These are phyloP conservation scores for Puccinia triticina DNA, from an alignment of 1,284 basidiomycete genomes.

Conservation along the genomic window DNA sequence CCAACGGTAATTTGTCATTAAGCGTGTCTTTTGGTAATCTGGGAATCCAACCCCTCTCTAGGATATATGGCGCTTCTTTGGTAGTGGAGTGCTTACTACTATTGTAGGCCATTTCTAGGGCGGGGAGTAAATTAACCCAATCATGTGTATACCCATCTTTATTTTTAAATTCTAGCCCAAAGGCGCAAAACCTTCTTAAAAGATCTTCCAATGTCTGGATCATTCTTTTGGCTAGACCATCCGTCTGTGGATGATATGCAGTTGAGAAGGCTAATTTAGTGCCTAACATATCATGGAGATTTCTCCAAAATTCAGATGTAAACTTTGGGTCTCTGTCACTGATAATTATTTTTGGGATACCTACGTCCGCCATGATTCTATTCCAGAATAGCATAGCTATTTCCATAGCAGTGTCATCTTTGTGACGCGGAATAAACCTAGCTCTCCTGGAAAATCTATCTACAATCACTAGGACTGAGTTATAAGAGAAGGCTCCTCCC, in stretches of 20 bases:
- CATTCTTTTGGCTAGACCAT: slow-evolving; percentile 53
- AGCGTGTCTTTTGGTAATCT: background rate
- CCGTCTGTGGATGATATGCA: slow-evolving; percentile 63
- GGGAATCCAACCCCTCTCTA: slow-evolving; percentile 5
- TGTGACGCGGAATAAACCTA: slow-evolving; percentile 4
- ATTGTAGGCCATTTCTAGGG: slow-evolving; percentile 24
- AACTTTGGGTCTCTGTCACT: slow-evolving; percentile 63
- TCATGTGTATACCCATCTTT: slow-evolving; percentile 33
- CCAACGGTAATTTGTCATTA: background rate
- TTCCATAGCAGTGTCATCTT: slow-evolving; percentile 11
- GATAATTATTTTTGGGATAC: slow-evolving; percentile 62
- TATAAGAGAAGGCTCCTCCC: background rate
- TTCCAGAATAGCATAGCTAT: slow-evolving; percentile 10
- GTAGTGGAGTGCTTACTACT: slow-evolving; percentile 14
- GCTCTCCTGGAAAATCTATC: slow-evolving; percentile 6
- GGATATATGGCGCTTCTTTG: background rate
- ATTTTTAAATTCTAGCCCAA: slow-evolving; percentile 34
- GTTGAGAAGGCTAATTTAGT: slow-evolving; percentile 62
- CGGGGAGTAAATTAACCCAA: slow-evolving; percentile 22
- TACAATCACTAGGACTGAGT: slow-evolving; percentile 24
- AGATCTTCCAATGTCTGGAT: slow-evolving; percentile 56
- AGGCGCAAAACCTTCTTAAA: slow-evolving; percentile 45
- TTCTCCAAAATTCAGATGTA: slow-evolving; percentile 63
- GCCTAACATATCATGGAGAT: slow-evolving; percentile 60
- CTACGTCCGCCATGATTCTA: slow-evolving; percentile 51